Percentiles rank a stretch among this genome's conserved stretches.
Conservation (phyloP, 441 rosid species). For the Sinapis alba region DNA sequence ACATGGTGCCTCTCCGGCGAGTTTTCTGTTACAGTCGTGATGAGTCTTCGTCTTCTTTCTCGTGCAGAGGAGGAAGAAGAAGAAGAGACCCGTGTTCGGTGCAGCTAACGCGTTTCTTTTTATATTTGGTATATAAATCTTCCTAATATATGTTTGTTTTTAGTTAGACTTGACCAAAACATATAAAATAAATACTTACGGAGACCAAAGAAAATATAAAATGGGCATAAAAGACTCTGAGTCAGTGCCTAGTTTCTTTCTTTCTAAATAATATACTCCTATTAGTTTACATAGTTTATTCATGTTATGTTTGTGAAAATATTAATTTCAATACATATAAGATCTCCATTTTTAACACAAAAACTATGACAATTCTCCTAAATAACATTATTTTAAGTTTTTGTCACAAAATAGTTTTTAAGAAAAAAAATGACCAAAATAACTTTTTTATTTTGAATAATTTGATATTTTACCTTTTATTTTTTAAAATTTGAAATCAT, state of each 20-base stretch:
- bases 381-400: too few relatives aligned
- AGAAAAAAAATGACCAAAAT: too few relatives aligned
- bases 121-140: background rate
- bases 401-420: too few relatives aligned
- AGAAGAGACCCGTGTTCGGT: conserved; percentile 8
- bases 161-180: background rate
- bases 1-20: conserved; percentile 44
- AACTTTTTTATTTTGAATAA: too few relatives aligned
- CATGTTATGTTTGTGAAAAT: background rate
- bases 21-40: background rate
- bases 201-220: background rate
- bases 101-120: background rate
- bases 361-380: too few relatives aligned
- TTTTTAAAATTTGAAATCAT: too few relatives aligned
- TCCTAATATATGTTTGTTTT: background rate
- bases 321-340: background rate
- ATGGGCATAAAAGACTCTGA: background rate
- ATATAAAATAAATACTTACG: background rate
- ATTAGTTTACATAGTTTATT: background rate
- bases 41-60: conserved; percentile 13
- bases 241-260: background rate
- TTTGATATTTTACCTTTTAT: too few relatives aligned
- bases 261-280: background rate
- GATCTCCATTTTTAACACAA: background rate
- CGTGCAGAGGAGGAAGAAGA: background rate